phyloP scores from a whole-genome alignment of 2,329 filamentous ascomycete genomes.

The Madurella mycetomatis region DNA sequence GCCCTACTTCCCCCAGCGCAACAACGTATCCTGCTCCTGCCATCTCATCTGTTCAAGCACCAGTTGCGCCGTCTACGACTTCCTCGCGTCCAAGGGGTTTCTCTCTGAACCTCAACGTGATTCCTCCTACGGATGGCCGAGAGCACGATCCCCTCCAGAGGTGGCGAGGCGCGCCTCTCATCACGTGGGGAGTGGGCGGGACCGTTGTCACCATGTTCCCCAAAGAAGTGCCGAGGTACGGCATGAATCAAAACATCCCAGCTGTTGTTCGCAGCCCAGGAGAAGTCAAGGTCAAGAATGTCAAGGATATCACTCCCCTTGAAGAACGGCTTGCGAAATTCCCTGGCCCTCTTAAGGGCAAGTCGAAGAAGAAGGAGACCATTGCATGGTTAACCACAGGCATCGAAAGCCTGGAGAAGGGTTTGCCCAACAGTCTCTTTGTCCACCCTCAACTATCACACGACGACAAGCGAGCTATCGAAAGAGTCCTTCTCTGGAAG shows the following conservation, averaged over 20 bases:
- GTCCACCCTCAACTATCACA: constrained; percentile 50
- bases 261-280: constrained; percentile 79
- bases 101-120: constrained; percentile 53
- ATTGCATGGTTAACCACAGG: constrained; percentile 72
- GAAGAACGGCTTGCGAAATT: constrained; percentile 73
- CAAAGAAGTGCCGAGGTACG: constrained; percentile 81
- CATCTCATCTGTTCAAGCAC: not conserved
- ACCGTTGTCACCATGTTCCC: constrained; percentile 81
- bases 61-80: constrained; percentile 13
- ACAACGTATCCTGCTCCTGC: constrained; percentile 16
- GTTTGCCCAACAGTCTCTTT: constrained; percentile 44
- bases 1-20: constrained; percentile 37
- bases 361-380: constrained; percentile 94
- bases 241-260: constrained; percentile 65
- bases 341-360: constrained; percentile 82
- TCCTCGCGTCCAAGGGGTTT: constrained; percentile 44
- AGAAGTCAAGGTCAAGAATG: constrained; percentile 70
- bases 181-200: constrained; percentile 85
- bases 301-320: constrained; percentile 69
- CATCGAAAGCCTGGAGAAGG: constrained; percentile 68
- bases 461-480: constrained; percentile 67
- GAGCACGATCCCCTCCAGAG: constrained; percentile 75
- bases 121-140: constrained; percentile 60
- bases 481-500: constrained; percentile 84
- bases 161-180: constrained; percentile 85